Base-by-base conservation (phyloP, 2,329 filamentous ascomycete species). In the Periglandula ipomoeae region DNA sequence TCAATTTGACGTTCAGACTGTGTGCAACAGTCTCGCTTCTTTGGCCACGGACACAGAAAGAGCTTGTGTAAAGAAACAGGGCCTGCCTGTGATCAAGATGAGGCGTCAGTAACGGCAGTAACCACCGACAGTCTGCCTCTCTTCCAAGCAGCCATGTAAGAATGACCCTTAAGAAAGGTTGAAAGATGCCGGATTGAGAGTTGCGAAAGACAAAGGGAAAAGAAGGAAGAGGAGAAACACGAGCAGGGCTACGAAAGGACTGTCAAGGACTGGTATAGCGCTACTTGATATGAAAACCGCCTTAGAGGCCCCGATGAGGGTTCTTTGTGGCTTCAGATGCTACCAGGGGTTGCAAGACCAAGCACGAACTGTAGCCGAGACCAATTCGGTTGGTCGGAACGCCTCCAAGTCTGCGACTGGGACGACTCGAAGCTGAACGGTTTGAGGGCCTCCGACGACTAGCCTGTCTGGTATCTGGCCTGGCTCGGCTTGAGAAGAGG, bases 391-490 rank as follows among this genome's bases (percentile, higher is more conserved):
- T 35, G 37, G 44, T 37, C 27, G 22, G 48, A 11, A 35, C 24
- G 11, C 22, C 17, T n/a, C 30, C n/a, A 30, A 9, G 23, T 39
- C 32, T 26, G 17, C 35, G 24, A 27, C 30, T 35, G 35, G 20
- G 40, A 35, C 32, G n/a, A 24, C 24, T 13, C 23, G 32, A 4
- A 35, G 34, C 19, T 39, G 15, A 34, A 19, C n/a, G 11, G 23
- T n/a, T 20, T 15, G 32, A 26, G 20, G 15, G 22, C 26, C 22
- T 48, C 45, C 26, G 45, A 48, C 34, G 32, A 13, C 40, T 48
- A 44, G 45, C 37, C 41, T 41, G 45, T 48, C 40, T 46, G 41
- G 26, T 47, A 23, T 34, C 13, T 48, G 11, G 40, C 20, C 26
- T 30, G 24, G 22, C 5, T 39, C n/a, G 39, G n/a, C 17, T 47